phyloP scores from a whole-genome alignment of 345 rosid genomes.

The Syzygium aromaticum region DNA sequence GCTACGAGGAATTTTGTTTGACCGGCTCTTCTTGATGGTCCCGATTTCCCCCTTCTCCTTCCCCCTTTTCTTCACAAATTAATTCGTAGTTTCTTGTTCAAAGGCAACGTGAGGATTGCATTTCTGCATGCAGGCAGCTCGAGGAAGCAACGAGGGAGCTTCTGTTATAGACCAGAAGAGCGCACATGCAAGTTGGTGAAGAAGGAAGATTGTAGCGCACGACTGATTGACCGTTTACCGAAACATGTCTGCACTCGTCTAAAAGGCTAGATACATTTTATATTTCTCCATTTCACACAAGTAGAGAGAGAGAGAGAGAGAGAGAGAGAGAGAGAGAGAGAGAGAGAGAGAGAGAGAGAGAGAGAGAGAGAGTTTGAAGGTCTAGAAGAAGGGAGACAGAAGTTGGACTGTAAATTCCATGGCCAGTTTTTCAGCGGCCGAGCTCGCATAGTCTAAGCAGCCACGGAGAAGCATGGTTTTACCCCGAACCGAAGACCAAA shows the following conservation, averaged over 20 bases:
- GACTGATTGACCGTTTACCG: background rate
- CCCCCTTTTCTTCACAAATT: background rate
- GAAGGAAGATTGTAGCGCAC: background rate
- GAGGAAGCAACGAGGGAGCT: background rate
- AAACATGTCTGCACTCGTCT: background rate
- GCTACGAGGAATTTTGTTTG: background rate
- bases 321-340: background rate
- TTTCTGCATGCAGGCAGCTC: background rate
- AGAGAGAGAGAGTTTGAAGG: background rate
- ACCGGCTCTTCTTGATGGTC: background rate
- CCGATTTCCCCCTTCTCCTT: background rate
- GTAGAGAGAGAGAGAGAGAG: background rate
- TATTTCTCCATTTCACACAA: background rate
- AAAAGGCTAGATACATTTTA: background rate
- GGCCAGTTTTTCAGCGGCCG: background rate
- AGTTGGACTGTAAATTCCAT: background rate
- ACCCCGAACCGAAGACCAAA: background rate
- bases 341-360: background rate
- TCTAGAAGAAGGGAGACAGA: background rate
- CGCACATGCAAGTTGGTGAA: background rate
- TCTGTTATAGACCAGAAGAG: background rate
- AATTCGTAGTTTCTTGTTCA: background rate
- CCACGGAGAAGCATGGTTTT: background rate
- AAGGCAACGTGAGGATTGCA: background rate
- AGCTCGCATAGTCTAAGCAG: background rate